Evolutionary conservation across 202 grass and related monocot species (phyloP), one percentile per base, ranked within the genome.

Genomic region (Zizania palustris): DNA sequence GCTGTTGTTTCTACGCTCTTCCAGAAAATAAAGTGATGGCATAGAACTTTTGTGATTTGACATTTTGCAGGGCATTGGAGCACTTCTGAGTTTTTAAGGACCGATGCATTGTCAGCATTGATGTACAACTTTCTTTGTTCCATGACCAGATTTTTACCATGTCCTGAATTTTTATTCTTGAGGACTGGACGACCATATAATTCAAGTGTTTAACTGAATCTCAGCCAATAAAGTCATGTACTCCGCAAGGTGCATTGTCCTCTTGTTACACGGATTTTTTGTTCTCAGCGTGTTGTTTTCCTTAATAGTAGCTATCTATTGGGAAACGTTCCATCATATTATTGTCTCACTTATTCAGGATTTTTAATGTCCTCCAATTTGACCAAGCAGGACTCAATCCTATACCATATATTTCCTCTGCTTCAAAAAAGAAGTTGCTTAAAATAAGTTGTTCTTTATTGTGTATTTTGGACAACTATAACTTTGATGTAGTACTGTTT

Each of bases 361-460:
- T 36, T 84, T 53, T 55, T 36, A 46, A 28, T 49, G 3, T 61
- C 49, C 15, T 22, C 49, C 48, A 35, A 68, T 78, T 68, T 69
- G 37, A 16, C 36, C 13, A 53, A 55, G 62, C 12, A 56, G 9
- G 12, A 28, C 13, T 68, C 53, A 20, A 48, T 22, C 21, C 40
- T 11, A 3, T 21, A 5, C 18, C 19, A 48, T 76, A 43, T 49
- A n/a, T n/a, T n/a, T n/a, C n/a, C n/a, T n/a, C n/a, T n/a, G n/a
- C n/a, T n/a, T n/a, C n/a, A n/a, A n/a, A n/a, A n/a, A n/a, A n/a
- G n/a, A n/a, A n/a, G n/a, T n/a, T n/a, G n/a, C n/a, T n/a, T n/a
- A n/a, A n/a, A n/a, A n/a, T n/a, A n/a, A n/a, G n/a, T n/a, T n/a
- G n/a, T n/a, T n/a, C n/a, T n/a, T n/a, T n/a, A n/a, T n/a, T n/a